Conservation (phyloP, 192 early-diverging fungal genomes). For the Geosiphon pyriformis region DNA sequence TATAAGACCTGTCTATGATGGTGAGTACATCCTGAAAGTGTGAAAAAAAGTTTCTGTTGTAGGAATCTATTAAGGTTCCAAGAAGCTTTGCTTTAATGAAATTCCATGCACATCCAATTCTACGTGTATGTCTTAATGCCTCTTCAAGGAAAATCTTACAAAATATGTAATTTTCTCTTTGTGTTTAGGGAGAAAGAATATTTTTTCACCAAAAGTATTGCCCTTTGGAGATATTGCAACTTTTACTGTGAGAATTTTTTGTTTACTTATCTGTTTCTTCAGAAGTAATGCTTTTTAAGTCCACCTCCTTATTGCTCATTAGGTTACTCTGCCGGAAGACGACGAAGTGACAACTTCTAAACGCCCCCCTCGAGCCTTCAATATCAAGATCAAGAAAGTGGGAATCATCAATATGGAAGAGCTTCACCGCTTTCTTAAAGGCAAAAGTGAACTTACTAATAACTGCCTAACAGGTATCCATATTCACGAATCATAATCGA, state of each 20-base stretch:
- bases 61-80: slow-evolving; percentile 62
- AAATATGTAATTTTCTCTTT: slow-evolving; percentile 17
- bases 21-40: slow-evolving; percentile 53
- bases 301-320: not conserved
- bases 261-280: not conserved
- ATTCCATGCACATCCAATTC: not conserved
- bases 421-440: slow-evolving; percentile 44
- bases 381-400: slow-evolving; percentile 55
- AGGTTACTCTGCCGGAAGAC: slow-evolving; percentile 42
- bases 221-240: slow-evolving; percentile 41
- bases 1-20: slow-evolving; percentile 70
- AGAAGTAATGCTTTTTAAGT: not conserved
- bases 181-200: slow-evolving; percentile 76
- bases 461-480: slow-evolving; percentile 29
- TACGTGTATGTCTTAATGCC: not conserved
- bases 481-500: not conserved
- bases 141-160: not conserved
- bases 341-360: slow-evolving; percentile 21
- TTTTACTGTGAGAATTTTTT: slow-evolving; percentile 46
- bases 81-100: slow-evolving; percentile 40
- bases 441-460: slow-evolving; percentile 34
- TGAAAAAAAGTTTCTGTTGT: slow-evolving; percentile 44
- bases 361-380: slow-evolving; percentile 50
- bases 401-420: slow-evolving; percentile 63
- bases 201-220: slow-evolving; percentile 56